Base-by-base conservation (phyloP, 2,329 filamentous ascomycete genomes). In the Penicillium sp. region DNA sequence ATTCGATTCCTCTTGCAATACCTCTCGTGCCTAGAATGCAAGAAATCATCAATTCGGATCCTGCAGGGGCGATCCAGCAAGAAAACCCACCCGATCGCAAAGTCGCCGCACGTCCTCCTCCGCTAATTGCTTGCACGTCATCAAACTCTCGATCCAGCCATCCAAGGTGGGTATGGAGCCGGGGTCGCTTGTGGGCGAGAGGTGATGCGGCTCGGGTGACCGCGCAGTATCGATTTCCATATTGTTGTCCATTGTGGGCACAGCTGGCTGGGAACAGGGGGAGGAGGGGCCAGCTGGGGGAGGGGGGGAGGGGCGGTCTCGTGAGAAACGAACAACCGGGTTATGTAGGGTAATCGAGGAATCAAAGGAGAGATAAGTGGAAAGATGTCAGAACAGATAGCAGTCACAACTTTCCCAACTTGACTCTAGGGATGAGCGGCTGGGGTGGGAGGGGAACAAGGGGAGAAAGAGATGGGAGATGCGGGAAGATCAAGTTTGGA, bases 131-230 rank as follows among this genome's bases (percentile, higher is more conserved):
- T 99, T 99, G 88, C 94, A 99, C 71, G 79, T 86, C 93, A 99
- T 97, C 77, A 99, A 81, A 79, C 84, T 92, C 82, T 96, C 93
- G 72, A 99, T 97, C 94, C 94, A 99, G 70, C 92, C 91, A 73
- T 99, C 94, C 59, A 99, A 82, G 56, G 90, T 96, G 57, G 89
- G 86, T 79, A 96, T 94, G 64, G 91, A 90, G 56, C 92, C 86
- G 51, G 93, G 89, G 78, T 97, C 94, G 68, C 85, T 82, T 51
- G 85, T 79, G 46, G 90, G 85, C 54, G 88, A 85, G 65, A 96
- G 76, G 70, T 88, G 88, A 72, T 89, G 83, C 61, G 85, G 83
- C 71, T 88, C 85, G 61, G 91, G 89, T 68, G 88, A 86, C 77
- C 92, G 89, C 70, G 88, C 89, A 66, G 95, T 91, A 74, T 99